These are phyloP conservation scores for Flaveria sonorensis DNA, from an alignment of 129 eudicot species.

Conservation along the genomic window DNA sequence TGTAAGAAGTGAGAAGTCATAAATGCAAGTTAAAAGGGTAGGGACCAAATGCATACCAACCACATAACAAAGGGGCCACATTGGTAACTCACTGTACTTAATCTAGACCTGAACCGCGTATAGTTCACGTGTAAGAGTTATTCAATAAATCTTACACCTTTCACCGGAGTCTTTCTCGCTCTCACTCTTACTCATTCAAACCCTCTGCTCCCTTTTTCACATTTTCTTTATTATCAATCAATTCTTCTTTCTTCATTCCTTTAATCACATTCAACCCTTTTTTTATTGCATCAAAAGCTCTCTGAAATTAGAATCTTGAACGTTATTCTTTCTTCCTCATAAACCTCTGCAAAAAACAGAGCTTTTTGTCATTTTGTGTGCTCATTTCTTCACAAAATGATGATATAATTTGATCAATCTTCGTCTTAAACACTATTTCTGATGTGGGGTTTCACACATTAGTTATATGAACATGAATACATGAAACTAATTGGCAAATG, in stretches of 20 bases:
- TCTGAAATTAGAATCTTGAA: background rate
- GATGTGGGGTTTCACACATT: background rate
- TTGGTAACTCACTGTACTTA: background rate
- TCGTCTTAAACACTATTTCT: constrained; percentile 13
- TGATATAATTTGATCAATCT: constrained; percentile 7
- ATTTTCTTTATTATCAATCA: constrained; percentile 17
- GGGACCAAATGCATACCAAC: background rate
- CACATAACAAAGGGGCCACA: constrained; percentile 13
- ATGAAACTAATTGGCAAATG: background rate
- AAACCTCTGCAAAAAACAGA: constrained; percentile 22
- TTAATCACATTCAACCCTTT: background rate
- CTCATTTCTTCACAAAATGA: background rate
- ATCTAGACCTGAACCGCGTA: background rate
- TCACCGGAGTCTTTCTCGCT: constrained; percentile 15
- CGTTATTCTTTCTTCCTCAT: constrained; percentile 22
- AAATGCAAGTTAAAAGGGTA: background rate
- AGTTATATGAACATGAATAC: no score
- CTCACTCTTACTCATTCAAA: constrained; percentile 35
- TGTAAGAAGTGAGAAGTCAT: background rate
- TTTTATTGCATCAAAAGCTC: constrained; percentile 23
- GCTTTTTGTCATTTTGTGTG: background rate
- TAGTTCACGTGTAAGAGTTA: constrained; percentile 8
- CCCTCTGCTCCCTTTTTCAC: background rate
- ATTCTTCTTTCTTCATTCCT: constrained; percentile 17
- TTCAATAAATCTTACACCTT: constrained; percentile 7